phyloP scores from a whole-genome alignment of 441 rosid species.

The Eutrema salsugineum region DNA sequence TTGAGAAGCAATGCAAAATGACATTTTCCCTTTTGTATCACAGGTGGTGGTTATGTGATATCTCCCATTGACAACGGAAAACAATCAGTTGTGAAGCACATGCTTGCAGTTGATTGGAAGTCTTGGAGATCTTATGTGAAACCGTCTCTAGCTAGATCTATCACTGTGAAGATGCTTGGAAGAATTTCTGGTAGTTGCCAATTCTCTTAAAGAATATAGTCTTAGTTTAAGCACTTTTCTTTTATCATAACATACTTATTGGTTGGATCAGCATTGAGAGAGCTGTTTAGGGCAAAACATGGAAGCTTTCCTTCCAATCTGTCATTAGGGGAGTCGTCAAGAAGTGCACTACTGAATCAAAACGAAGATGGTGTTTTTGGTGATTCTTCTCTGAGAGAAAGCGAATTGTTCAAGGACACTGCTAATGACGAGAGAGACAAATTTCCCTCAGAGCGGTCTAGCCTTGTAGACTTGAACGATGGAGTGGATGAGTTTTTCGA shows the following conservation, averaged over 20 bases:
- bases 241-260: slow-evolving; percentile 9
- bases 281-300: slow-evolving; percentile 68
- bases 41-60: slow-evolving; percentile 96
- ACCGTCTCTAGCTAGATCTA: slow-evolving; percentile 71
- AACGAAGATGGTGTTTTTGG: slow-evolving; percentile 38
- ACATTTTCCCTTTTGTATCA: slow-evolving; percentile 31
- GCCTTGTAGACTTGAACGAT: slow-evolving; percentile 79
- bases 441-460: slow-evolving; percentile 71
- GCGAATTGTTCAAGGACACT: slow-evolving; percentile 40
- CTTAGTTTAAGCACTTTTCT: not conserved
- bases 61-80: slow-evolving; percentile 71
- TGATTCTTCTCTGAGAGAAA: slow-evolving; percentile 35
- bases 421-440: slow-evolving; percentile 57
- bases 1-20: not conserved
- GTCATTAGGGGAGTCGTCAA: slow-evolving; percentile 72
- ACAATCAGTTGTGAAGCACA: slow-evolving; percentile 86
- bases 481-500: slow-evolving; percentile 92
- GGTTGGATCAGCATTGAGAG: slow-evolving; percentile 68
- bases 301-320: slow-evolving; percentile 57
- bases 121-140: slow-evolving; percentile 77
- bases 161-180: slow-evolving; percentile 84
- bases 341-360: slow-evolving; percentile 42
- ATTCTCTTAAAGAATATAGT: slow-evolving; percentile 8
- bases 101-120: slow-evolving; percentile 99
- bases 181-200: slow-evolving; percentile 77